Conservation (phyloP, 2,329 filamentous ascomycete species). For the Teratosphaeria nubilosa region DNA sequence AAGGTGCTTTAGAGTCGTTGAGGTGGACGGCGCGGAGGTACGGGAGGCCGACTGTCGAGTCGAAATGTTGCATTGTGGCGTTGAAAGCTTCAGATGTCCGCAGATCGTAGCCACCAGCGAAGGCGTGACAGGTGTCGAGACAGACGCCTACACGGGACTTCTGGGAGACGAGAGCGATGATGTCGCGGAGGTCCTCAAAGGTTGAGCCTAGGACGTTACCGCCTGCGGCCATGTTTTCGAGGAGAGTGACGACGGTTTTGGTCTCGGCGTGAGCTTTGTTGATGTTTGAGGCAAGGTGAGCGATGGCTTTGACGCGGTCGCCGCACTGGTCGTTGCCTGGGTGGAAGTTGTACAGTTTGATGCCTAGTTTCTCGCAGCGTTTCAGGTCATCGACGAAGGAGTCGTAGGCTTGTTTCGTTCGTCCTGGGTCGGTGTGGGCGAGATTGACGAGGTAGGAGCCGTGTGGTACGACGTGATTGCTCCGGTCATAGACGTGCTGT, state of each 20-base stretch:
- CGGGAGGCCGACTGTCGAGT: constrained; percentile 61
- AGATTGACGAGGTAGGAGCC: constrained; percentile 96
- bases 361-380: constrained; percentile 76
- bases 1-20: constrained; percentile 90
- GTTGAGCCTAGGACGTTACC: constrained; percentile 79
- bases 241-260: constrained; percentile 66
- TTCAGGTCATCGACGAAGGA: constrained; percentile 80
- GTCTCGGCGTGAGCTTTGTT: constrained; percentile 67
- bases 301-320: constrained; percentile 58
- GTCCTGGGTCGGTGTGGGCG: constrained; percentile 68
- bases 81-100: constrained; percentile 64
- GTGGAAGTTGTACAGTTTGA: constrained; percentile 95
- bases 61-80: constrained; percentile 64
- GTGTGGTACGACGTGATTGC: constrained; percentile 72
- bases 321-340: constrained; percentile 67
- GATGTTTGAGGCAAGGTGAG: constrained; percentile 68
- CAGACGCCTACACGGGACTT: constrained; percentile 84
- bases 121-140: constrained; percentile 92
- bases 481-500: constrained; percentile 60
- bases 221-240: constrained; percentile 91
- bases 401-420: constrained; percentile 75
- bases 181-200: constrained; percentile 77
- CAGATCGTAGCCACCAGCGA: constrained; percentile 87
- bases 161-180: constrained; percentile 70
- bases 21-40: constrained; percentile 83